These are phyloP conservation scores for Teunomyces stri DNA, from an alignment of 805 yeast genomes.

Conservation along the genomic window DNA sequence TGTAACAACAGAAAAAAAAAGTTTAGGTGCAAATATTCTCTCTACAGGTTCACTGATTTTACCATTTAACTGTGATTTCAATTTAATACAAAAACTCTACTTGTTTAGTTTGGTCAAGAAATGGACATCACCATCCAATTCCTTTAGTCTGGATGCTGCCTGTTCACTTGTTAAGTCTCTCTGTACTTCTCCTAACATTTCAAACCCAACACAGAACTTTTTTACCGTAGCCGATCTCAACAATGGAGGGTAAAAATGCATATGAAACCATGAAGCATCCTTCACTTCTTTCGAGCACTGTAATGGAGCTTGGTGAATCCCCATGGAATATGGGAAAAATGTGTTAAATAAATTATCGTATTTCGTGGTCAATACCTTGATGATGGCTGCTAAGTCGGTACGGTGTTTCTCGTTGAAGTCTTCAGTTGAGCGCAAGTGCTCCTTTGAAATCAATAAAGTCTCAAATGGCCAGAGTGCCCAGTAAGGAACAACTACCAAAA, in stretches of 20 bases:
- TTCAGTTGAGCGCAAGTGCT: slow-evolving; percentile 48
- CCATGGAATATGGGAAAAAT: slow-evolving; percentile 79
- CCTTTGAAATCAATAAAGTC: slow-evolving; percentile 59
- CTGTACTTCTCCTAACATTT: slow-evolving; percentile 67
- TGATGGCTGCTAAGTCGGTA: slow-evolving; percentile 52
- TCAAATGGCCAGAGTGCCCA: slow-evolving; percentile 88
- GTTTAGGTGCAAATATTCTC: neutral
- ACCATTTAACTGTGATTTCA: neutral
- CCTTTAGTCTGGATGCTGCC: slow-evolving; percentile 57
- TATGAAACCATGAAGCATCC: slow-evolving; percentile 52
- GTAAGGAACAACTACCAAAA: slow-evolving; percentile 69
- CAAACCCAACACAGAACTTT: slow-evolving; percentile 75
- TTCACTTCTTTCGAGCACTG: slow-evolving; percentile 41
- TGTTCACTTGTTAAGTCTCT: slow-evolving; percentile 65
- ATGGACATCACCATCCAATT: slow-evolving; percentile 38
- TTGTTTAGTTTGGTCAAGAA: slow-evolving; percentile 11
- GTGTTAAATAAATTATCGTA: slow-evolving; percentile 71
- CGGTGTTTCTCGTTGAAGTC: slow-evolving; percentile 48
- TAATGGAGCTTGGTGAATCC: slow-evolving; percentile 73
- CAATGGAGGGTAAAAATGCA: slow-evolving; percentile 79
- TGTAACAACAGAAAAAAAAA: neutral
- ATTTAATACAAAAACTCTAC: neutral
- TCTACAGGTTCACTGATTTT: neutral
- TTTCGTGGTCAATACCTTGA: slow-evolving; percentile 54
- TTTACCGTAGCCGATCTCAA: slow-evolving; percentile 71